phyloP scores from a whole-genome alignment of 164 flowering plant species.

The Liriodendron chinense region DNA sequence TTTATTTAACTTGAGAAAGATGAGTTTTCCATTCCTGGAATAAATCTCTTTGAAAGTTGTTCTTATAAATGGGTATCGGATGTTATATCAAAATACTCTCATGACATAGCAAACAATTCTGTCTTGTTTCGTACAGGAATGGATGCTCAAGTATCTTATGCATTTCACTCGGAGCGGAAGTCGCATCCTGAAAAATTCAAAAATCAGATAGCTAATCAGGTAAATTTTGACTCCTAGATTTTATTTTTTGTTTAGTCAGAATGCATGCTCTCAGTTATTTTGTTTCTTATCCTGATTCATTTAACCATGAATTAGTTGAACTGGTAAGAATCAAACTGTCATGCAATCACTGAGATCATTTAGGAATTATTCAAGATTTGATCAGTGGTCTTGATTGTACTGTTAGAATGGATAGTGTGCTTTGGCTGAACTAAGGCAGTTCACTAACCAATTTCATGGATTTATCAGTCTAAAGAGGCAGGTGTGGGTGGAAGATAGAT shows the following conservation, averaged over 20 bases:
- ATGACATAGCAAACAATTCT: background rate
- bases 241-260: background rate
- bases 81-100: background rate
- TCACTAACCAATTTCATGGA: too few relatives aligned
- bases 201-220: conserved; percentile 90
- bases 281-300: background rate
- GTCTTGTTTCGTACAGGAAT: conserved; percentile 47
- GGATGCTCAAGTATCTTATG: conserved; percentile 99
- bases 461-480: too few relatives aligned
- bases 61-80: too few relatives aligned
- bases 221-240: conserved; percentile 16
- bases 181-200: conserved; percentile 89
- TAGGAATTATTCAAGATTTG: too few relatives aligned
- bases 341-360: too few relatives aligned
- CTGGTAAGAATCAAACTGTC: background rate
- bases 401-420: background rate
- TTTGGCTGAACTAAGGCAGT: background rate
- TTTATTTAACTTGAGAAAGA: too few relatives aligned
- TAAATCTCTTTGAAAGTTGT: background rate
- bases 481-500: too few relatives aligned
- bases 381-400: too few relatives aligned
- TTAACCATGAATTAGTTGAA: too few relatives aligned
- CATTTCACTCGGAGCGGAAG: conserved; percentile 91
- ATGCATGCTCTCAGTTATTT: background rate
- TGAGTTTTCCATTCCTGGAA: background rate